Evolutionary conservation across 2,329 filamentous ascomycete genomes (phyloP).

Genomic region (Apiospora aurea): DNA sequence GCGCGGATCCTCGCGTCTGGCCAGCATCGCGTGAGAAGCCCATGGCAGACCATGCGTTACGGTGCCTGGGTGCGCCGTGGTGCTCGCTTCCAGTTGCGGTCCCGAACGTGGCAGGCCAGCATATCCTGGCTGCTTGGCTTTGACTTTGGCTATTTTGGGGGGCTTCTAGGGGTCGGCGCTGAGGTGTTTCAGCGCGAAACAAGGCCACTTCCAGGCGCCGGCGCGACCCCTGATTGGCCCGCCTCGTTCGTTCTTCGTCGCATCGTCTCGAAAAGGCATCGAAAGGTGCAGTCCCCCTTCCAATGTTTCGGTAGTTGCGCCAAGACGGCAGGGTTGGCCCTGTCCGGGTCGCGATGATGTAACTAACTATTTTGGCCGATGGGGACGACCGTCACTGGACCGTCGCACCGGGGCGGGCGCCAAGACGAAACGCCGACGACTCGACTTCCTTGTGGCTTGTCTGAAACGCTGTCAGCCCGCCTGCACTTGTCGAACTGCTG

Average conservation of each 20-base stretch:
- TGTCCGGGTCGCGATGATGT: background rate
- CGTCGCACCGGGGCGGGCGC: constrained; percentile 12
- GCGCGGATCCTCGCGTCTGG: background rate
- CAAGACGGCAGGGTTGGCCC: background rate
- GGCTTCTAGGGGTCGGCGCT: background rate
- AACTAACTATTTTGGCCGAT: background rate
- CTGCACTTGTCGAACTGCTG: background rate
- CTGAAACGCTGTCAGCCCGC: background rate
- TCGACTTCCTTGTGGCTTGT: background rate
- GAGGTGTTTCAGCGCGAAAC: constrained; percentile 12
- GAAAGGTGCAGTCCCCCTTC: background rate
- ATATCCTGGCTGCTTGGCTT: background rate
- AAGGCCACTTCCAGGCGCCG: background rate
- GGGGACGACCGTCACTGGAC: background rate
- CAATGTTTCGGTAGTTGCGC: constrained; percentile 7
- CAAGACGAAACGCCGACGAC: constrained; percentile 17
- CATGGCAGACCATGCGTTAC: background rate
- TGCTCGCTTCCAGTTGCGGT: constrained; percentile 6
- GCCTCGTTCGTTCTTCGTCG: background rate
- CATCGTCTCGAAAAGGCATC: background rate
- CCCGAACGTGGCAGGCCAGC: background rate
- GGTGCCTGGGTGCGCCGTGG: background rate
- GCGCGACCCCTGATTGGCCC: background rate
- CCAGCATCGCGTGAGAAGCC: background rate
- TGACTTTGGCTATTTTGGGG: background rate